Evolutionary conservation across 352 stramenopile species (phyloP), one percentile per base, ranked within the genome.

Genomic region (Phytophthora sojae): DNA sequence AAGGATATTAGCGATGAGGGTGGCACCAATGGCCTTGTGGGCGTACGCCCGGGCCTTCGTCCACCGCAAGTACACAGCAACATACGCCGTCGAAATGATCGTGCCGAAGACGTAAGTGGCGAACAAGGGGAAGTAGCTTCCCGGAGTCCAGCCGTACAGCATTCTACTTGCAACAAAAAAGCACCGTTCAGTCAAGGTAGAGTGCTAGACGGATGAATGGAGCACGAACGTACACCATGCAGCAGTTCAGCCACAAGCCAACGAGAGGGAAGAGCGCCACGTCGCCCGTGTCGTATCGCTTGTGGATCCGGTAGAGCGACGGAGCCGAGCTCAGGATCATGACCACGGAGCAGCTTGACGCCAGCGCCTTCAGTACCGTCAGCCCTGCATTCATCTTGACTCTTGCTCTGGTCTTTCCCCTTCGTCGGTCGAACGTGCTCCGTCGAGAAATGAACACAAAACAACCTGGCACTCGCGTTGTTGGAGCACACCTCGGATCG

Each of bases 291-390:
- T 62, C 64, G 17, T 61, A 53, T 17, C 52, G 49, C 60, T 79
- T 77, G 65, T 79, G 64, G 55, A 85, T 80, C 19, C 29, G 32
- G 58, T 75, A 75, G n/a, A 82, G 67, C 11, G 68, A 70, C 47
- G 72, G 72, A 19, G 69, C 50, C 12, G 71, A 61, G 29, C 66
- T 63, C 14, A 86, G 67, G n/a, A 84, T 76, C 30, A 75, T 79
- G 51, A 60, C 67, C 12, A 83, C 70, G 7, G 78, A 82, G 39
- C 64, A 77, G 35, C 68, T 63, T 23, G 77, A 79, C 17, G 74
- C 68, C 62, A 82, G 39, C 8, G 65, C 53, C 56, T 85, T 74
- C 26, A 82, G 29, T 35, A 81, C 35, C 0, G 62, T 56, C 6
- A 73, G 57, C 4, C 71, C 67, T 15, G 45, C 57, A 30, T 58